Conservation (phyloP, 495 filamentous ascomycete genomes). For the Venustampulla echinocandica region DNA sequence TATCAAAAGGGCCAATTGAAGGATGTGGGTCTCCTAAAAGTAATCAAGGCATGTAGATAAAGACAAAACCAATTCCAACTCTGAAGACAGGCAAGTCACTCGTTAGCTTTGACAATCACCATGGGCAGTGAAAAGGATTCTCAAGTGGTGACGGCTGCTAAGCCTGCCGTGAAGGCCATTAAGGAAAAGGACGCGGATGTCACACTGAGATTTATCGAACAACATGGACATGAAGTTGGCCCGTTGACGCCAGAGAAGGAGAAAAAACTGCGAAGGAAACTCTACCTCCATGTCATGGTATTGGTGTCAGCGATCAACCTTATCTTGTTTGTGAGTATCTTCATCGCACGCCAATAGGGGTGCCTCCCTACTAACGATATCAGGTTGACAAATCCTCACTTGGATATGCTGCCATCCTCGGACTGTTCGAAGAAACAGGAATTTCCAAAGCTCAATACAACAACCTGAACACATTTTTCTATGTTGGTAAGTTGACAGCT, state of each 20-base stretch:
- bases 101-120: not conserved
- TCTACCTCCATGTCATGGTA: constrained; percentile 17
- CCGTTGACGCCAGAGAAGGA: constrained; percentile 20
- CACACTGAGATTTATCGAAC: constrained; percentile 20
- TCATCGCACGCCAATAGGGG: not conserved
- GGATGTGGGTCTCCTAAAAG: not conserved
- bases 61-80: not conserved
- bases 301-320: constrained; percentile 18
- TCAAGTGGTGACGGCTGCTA: not conserved
- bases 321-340: constrained; percentile 17
- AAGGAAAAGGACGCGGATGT: constrained; percentile 23
- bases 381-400: constrained; percentile 25
- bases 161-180: constrained; percentile 1
- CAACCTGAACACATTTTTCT: constrained; percentile 23
- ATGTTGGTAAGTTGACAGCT: constrained; percentile 16
- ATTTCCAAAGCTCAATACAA: constrained; percentile 22
- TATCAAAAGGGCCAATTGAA: not conserved
- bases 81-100: not conserved
- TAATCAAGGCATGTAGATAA: not conserved
- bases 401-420: constrained; percentile 22
- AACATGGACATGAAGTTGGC: constrained; percentile 16
- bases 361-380: not conserved
- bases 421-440: constrained; percentile 21
- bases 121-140: not conserved
- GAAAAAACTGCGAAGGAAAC: constrained; percentile 29